These are phyloP conservation scores for Solanum microdontum DNA, from an alignment of 257 asterid genomes.

Conservation along the genomic window DNA sequence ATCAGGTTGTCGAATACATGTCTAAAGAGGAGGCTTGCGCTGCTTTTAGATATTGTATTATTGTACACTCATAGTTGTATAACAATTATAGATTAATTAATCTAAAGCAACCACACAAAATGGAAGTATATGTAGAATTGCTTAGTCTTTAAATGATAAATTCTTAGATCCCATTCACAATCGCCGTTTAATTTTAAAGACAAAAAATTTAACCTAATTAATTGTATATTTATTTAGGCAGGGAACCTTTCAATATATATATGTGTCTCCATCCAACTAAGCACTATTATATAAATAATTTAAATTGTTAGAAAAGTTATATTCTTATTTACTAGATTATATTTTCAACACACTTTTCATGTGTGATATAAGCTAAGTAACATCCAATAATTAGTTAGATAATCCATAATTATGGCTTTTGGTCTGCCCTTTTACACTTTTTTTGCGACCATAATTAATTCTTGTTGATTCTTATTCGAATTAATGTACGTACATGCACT, in stretches of 20 bases:
- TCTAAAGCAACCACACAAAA: background rate
- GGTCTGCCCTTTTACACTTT: background rate
- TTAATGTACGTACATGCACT: background rate
- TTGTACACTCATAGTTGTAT: too few relatives aligned
- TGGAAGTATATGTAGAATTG: background rate
- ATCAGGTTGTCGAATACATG: too few relatives aligned
- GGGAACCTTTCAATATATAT: background rate
- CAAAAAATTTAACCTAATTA: background rate
- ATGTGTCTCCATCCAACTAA: background rate
- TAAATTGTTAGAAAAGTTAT: background rate
- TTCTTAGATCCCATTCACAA: background rate
- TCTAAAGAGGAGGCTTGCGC: too few relatives aligned
- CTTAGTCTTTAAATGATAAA: background rate
- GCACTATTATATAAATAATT: background rate
- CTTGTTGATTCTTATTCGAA: background rate
- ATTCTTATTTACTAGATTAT: too few relatives aligned
- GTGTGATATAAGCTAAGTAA: too few relatives aligned
- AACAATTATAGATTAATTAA: background rate
- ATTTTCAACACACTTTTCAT: too few relatives aligned
- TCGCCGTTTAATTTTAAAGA: background rate
- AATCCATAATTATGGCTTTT: background rate
- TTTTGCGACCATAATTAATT: background rate
- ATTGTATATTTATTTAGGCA: background rate
- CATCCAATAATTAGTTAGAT: too few relatives aligned
- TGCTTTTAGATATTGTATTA: too few relatives aligned